phyloP scores from a whole-genome alignment of 768 basidiomycete species.

The Tylopilus vinaceipallidus region DNA sequence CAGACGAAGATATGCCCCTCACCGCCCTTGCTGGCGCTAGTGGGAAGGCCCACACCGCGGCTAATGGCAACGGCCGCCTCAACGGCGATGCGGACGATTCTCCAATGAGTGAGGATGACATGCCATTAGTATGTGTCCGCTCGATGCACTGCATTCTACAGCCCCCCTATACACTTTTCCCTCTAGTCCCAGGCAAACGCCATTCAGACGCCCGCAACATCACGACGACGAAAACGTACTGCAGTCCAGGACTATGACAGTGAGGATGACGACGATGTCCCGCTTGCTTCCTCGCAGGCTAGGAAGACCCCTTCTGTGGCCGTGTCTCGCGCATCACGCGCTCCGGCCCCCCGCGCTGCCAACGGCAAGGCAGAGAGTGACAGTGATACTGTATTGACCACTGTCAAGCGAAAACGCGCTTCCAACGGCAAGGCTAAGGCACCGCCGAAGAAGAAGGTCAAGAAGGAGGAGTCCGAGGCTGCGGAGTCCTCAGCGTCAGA shows the following conservation, averaged over 20 bases:
- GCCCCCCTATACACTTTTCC: conserved; percentile 28
- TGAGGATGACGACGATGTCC: conserved; percentile 65
- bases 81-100: conserved; percentile 40
- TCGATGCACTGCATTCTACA: not conserved
- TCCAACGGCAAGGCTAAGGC: conserved; percentile 48
- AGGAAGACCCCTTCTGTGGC: conserved; percentile 45
- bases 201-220: conserved; percentile 37
- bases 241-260: conserved; percentile 52
- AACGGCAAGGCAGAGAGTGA: conserved; percentile 42
- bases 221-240: conserved; percentile 51
- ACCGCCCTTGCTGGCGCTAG: conserved; percentile 37
- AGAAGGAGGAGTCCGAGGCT: conserved; percentile 42
- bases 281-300: conserved; percentile 69
- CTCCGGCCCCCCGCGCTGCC: conserved; percentile 31
- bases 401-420: conserved; percentile 44
- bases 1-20: conserved; percentile 60
- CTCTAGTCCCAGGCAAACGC: conserved; percentile 57
- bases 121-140: conserved; percentile 59
- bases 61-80: conserved; percentile 43
- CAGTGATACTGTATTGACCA: conserved; percentile 43
- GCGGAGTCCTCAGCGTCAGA: conserved; percentile 29
- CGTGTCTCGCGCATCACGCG: conserved; percentile 40
- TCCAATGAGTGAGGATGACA: conserved; percentile 67
- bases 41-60: conserved; percentile 42
- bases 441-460: conserved; percentile 66